A percentile compares a stretch with the other conserved stretches of the same genome.
Conservation (phyloP, 2,329 filamentous ascomycete genomes). For the Neonectria punicea region DNA sequence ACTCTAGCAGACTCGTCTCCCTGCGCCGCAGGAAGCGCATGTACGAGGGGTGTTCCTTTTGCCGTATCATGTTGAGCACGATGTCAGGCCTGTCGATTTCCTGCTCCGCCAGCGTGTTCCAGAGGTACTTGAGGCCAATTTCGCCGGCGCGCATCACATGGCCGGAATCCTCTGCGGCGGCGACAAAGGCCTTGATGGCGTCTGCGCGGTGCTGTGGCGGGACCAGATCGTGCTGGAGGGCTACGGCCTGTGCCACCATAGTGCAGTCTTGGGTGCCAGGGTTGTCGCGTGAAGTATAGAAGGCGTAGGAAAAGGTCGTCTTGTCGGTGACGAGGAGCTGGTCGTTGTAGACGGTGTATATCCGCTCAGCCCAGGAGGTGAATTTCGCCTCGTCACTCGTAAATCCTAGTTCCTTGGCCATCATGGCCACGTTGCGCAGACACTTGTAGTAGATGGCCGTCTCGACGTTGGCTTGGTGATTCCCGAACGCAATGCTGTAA, state of each 20-base stretch:
- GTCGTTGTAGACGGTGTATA: conserved; percentile 48
- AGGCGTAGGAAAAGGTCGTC: conserved; percentile 46
- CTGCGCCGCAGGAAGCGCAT: conserved; percentile 58
- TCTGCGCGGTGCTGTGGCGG: conserved; percentile 32
- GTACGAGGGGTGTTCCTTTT: conserved; percentile 59
- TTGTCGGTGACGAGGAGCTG: conserved; percentile 48
- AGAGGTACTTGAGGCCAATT: conserved; percentile 55
- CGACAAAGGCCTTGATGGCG: conserved; percentile 36
- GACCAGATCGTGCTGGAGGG: conserved; percentile 38
- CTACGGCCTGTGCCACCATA: conserved; percentile 52
- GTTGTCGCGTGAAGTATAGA: conserved; percentile 52
- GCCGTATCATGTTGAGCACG: conserved; percentile 55
- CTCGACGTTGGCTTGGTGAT: conserved; percentile 57
- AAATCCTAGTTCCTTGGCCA: conserved; percentile 47
- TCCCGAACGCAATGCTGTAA: conserved; percentile 54
- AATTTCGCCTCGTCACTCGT: conserved; percentile 40
- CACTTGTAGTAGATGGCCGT: conserved; percentile 56
- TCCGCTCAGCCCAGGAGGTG: conserved; percentile 42
- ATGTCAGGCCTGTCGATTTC: conserved; percentile 53
- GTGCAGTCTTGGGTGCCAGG: conserved; percentile 47
- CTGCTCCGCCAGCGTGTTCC: conserved; percentile 49
- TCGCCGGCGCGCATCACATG: conserved; percentile 53
- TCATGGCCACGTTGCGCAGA: conserved; percentile 48
- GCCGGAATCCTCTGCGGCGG: conserved; percentile 42
- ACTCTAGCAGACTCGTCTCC: conserved; percentile 56